Evolutionary conservation across 2,329 filamentous ascomycete species (phyloP).

Genomic region (Fusarium austroafricanum): DNA sequence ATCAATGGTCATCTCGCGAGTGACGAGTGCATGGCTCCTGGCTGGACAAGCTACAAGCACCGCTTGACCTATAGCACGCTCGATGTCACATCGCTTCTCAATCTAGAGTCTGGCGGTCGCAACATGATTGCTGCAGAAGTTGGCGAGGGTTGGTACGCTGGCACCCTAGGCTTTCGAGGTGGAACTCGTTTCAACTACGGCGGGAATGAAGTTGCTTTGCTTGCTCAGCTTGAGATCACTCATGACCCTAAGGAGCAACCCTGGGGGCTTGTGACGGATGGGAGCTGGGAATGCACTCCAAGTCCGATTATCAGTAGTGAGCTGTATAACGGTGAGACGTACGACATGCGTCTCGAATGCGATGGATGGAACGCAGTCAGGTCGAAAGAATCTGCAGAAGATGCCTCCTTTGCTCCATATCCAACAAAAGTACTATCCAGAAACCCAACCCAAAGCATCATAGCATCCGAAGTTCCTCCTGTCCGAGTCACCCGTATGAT

Average conservation of each 20-base stretch:
- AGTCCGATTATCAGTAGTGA: slow-evolving; percentile 7
- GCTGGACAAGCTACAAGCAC: slow-evolving; percentile 62
- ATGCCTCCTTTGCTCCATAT: not conserved
- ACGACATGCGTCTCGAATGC: slow-evolving; percentile 49
- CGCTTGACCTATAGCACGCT: slow-evolving; percentile 61
- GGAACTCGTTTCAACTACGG: slow-evolving; percentile 45
- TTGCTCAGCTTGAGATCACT: slow-evolving; percentile 55
- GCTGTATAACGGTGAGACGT: slow-evolving; percentile 59
- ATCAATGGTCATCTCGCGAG: slow-evolving; percentile 57
- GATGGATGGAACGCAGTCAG: not conserved
- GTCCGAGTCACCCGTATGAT: no score
- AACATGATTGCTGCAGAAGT: slow-evolving; percentile 53
- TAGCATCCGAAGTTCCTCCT: no score
- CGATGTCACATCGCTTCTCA: slow-evolving; percentile 56
- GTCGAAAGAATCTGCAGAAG: not conserved
- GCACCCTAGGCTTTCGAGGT: slow-evolving; percentile 12
- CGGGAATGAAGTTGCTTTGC: slow-evolving; percentile 50
- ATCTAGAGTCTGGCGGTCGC: slow-evolving; percentile 47
- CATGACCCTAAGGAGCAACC: slow-evolving; percentile 46
- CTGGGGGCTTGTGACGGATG: slow-evolving; percentile 51
- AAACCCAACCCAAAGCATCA: no score
- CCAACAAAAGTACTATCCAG: not conserved
- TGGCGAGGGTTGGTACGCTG: slow-evolving; percentile 60
- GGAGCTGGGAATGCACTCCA: slow-evolving; percentile 46
- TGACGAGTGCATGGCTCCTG: slow-evolving; percentile 56